Base-by-base conservation (phyloP, 495 filamentous ascomycete genomes). In the Penicillium verhagenii region DNA sequence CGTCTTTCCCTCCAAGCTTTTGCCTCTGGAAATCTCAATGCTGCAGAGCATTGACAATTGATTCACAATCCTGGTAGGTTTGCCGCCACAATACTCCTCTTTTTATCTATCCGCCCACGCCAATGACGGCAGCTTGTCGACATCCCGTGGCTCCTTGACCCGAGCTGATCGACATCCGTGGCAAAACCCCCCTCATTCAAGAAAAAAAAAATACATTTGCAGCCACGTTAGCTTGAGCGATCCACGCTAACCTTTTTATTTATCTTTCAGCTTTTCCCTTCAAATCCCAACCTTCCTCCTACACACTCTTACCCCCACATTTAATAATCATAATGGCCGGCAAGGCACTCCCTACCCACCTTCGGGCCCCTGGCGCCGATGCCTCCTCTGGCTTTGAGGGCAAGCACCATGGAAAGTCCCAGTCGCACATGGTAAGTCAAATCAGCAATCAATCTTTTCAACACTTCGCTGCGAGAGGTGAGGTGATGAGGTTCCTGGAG, bases 331-430 rank as follows among this genome's bases (percentile, higher is more conserved):
- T 35, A 35, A 94, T 93, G 89, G 83, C 87, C 51, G 72, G 83
- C 53, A 82, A 80, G 67, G 79, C 86, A 61, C 72, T 97, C 43
- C 92, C 92, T 51, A 72, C 87, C 16, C 92, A 95, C 77, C 82
- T 97, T 56, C 90, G 87, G 78, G 76, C 83, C 45, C 75, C 77
- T 45, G 74, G 72, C 20, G 72, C 71, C 25, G 78, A 70, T 20
- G 68, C 66, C 47, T 79, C 81, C 54, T 79, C 81, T 57, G 86
- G 85, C 55, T 79, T 80, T 60, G 77, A 82, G 61, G 72, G 74
- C 54, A 90, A 89, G 75, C 92, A 96, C 68, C 92, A 97, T 73
- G 92, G 91, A 63, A 97, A 97, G 83, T 87, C 91, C 50, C 89
- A 92, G 68, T 95, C 91, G 31, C 92, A 96, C 73, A 90, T 97